Evolutionary conservation across 2,329 filamentous ascomycete genomes (phyloP).

Genomic region (Dactylellina cionopaga): DNA sequence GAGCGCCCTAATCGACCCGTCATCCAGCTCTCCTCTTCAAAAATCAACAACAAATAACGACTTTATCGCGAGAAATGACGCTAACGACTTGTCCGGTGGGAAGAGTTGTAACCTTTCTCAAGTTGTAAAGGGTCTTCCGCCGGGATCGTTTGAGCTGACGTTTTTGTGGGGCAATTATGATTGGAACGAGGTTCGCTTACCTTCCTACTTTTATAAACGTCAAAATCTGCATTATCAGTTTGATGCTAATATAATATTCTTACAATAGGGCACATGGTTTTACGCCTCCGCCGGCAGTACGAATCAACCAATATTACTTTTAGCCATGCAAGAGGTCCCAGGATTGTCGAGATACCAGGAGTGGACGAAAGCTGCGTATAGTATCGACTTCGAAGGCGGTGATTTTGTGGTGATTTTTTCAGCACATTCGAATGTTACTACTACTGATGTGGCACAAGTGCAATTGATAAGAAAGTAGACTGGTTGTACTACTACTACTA

Average conservation of each 20-base stretch:
- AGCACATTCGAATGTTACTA: constrained; percentile 3
- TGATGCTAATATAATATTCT: not conserved
- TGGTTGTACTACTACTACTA: too few relatives aligned
- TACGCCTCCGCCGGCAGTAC: constrained; percentile 12
- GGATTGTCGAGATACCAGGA: not conserved
- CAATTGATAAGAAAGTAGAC: constrained; percentile 20
- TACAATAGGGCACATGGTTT: constrained; percentile 28
- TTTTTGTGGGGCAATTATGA: constrained; percentile 30
- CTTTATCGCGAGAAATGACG: constrained; percentile 14
- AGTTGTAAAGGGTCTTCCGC: constrained; percentile 1
- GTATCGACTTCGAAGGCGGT: constrained; percentile 28
- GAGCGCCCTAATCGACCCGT: constrained; percentile 9
- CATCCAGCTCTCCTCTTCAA: constrained; percentile 12
- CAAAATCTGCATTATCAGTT: not conserved
- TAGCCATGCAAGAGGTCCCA: constrained; percentile 23
- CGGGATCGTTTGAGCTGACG: constrained; percentile 11
- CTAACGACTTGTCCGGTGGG: constrained; percentile 21
- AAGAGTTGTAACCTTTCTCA: constrained; percentile 33
- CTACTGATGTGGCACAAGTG: constrained; percentile 18
- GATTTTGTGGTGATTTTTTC: constrained; percentile 36
- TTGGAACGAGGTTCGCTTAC: not conserved
- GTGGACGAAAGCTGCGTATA: constrained; percentile 26
- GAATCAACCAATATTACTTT: not conserved
- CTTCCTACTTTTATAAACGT: not conserved
- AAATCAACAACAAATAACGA: constrained; percentile 11